Evolutionary conservation across 352 stramenopile genomes (phyloP).

Genomic region (Globisporangium canariense): DNA sequence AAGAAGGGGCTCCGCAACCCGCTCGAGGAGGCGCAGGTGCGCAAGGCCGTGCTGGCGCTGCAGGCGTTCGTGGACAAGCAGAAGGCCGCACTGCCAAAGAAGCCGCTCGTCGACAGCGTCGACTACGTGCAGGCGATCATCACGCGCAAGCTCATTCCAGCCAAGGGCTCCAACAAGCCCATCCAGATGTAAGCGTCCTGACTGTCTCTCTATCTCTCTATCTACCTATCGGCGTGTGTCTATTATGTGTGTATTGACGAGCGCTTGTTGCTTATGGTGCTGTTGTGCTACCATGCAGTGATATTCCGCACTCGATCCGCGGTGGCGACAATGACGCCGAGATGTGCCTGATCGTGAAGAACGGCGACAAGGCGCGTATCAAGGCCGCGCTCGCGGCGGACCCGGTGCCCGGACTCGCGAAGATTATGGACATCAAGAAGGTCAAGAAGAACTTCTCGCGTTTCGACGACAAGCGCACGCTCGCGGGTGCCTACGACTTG

Average conservation of each 20-base stretch:
- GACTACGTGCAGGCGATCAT: constrained; percentile 70
- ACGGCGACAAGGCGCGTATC: constrained; percentile 82
- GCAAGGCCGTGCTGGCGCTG: constrained; percentile 63
- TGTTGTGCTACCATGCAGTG: constrained; percentile 22
- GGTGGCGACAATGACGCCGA: constrained; percentile 50
- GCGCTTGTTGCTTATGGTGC: constrained; percentile 2
- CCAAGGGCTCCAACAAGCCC: constrained; percentile 66
- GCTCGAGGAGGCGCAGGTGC: constrained; percentile 71
- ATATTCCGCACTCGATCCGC: constrained; percentile 53
- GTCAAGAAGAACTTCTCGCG: constrained; percentile 75
- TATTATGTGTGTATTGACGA: neutral
- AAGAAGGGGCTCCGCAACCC: constrained; percentile 69
- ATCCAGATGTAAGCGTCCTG: constrained; percentile 51
- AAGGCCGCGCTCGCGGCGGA: constrained; percentile 61
- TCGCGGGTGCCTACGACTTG: constrained; percentile 70
- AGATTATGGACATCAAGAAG: constrained; percentile 83
- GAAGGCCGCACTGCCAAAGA: constrained; percentile 46
- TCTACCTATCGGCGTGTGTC: constrained; percentile 1
- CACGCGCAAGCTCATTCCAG: constrained; percentile 66
- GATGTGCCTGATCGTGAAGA: constrained; percentile 81
- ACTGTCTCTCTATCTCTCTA: neutral
- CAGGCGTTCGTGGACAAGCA: constrained; percentile 55
- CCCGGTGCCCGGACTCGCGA: constrained; percentile 54
- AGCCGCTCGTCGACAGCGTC: constrained; percentile 51
- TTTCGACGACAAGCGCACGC: constrained; percentile 70